Evolutionary conservation across 192 early-diverging fungal genomes (phyloP).

Genomic region (Paraglomus occultum): DNA sequence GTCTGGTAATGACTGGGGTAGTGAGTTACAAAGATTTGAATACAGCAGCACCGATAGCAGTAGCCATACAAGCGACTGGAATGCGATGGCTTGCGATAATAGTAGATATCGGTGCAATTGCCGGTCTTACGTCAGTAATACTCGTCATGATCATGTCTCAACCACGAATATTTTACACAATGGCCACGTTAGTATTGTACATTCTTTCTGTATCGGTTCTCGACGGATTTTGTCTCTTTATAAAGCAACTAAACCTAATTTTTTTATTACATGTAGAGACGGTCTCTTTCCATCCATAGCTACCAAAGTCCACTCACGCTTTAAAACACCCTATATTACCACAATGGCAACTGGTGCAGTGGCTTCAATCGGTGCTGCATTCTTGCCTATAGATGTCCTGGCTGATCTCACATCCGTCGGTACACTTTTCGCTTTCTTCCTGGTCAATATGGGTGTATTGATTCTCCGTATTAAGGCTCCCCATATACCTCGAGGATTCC

Average conservation of each 20-base stretch:
- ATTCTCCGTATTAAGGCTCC: slow-evolving; percentile 76
- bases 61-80: slow-evolving; percentile 38
- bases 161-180: slow-evolving; percentile 83
- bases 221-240: no score
- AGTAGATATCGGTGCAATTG: slow-evolving; percentile 73
- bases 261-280: slow-evolving; percentile 42
- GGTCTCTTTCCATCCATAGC: slow-evolving; percentile 69
- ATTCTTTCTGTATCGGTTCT: no score
- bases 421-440: slow-evolving; percentile 79
- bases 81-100: slow-evolving; percentile 73
- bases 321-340: slow-evolving; percentile 74
- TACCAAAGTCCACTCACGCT: slow-evolving; percentile 64
- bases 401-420: slow-evolving; percentile 85
- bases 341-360: slow-evolving; percentile 66
- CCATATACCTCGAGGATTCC: slow-evolving; percentile 65
- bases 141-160: slow-evolving; percentile 75
- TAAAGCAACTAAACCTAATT: no score
- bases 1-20: slow-evolving; percentile 72
- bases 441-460: slow-evolving; percentile 75
- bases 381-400: slow-evolving; percentile 80
- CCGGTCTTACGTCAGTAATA: slow-evolving; percentile 80
- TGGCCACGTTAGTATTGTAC: slow-evolving; percentile 54
- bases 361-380: slow-evolving; percentile 62
- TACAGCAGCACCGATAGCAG: slow-evolving; percentile 55
- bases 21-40: slow-evolving; percentile 52